Evolutionary conservation across 2,329 filamentous ascomycete species (phyloP).

Genomic region (Paecilomyces formosus): DNA sequence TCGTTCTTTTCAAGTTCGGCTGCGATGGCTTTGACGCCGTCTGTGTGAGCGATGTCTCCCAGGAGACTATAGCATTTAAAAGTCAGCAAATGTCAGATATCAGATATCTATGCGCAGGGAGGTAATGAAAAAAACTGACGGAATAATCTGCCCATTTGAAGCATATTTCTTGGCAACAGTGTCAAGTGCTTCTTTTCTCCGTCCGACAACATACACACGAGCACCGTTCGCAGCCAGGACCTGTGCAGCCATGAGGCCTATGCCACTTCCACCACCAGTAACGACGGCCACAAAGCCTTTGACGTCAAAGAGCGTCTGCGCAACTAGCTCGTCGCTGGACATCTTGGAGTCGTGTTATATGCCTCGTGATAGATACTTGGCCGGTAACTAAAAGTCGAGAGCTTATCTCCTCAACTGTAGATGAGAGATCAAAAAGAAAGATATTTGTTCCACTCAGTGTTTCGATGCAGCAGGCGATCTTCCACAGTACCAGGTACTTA

Average conservation of each 20-base stretch:
- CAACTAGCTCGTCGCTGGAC: constrained; percentile 15
- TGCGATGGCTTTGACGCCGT: constrained; percentile 41
- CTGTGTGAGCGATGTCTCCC: constrained; percentile 46
- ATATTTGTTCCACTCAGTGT: background rate
- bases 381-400: background rate
- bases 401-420: background rate
- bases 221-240: constrained; percentile 42
- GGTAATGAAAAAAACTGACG: constrained; percentile 16
- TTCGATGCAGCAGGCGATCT: background rate
- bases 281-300: constrained; percentile 30
- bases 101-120: background rate
- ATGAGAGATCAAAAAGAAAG: background rate
- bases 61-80: constrained; percentile 18
- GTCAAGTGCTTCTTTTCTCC: constrained; percentile 39
- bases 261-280: constrained; percentile 40
- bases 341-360: background rate
- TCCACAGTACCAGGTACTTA: background rate
- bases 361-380: background rate
- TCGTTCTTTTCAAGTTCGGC: constrained; percentile 48
- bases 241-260: constrained; percentile 42
- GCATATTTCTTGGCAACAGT: constrained; percentile 41
- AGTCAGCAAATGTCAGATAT: background rate
- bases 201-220: constrained; percentile 42
- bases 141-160: constrained; percentile 35
- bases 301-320: constrained; percentile 22